A percentile compares a stretch with the other conserved stretches of the same genome.
These are phyloP conservation scores for Dothideomycetes sp. DNA, from an alignment of 2,329 filamentous ascomycete species.

Conservation along the genomic window DNA sequence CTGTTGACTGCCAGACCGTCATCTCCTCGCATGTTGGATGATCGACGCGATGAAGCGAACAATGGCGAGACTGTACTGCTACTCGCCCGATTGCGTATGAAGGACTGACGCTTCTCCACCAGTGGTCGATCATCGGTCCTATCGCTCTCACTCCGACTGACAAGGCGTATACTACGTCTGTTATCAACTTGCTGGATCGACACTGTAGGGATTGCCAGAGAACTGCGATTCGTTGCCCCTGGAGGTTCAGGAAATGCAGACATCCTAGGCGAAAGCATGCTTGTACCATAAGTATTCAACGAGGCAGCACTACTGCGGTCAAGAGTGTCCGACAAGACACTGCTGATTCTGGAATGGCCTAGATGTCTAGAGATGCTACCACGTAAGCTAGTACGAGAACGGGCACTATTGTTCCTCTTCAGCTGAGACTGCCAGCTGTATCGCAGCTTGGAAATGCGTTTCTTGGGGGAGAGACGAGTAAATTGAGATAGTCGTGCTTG, in stretches of 20 bases:
- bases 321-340: constrained; percentile 17
- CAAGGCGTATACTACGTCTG: constrained; percentile 28
- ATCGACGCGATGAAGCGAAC: constrained; percentile 21
- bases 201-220: constrained; percentile 14
- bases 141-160: constrained; percentile 24
- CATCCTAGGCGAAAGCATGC: constrained; percentile 26
- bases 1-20: constrained; percentile 1
- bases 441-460: constrained; percentile 18
- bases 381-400: constrained; percentile 14
- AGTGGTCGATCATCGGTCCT: constrained; percentile 23
- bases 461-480: constrained; percentile 18
- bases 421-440: constrained; percentile 8
- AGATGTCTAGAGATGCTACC: constrained; percentile 13
- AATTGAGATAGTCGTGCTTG: constrained; percentile 18
- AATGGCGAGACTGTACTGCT: constrained; percentile 25
- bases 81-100: constrained; percentile 29
- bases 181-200: constrained; percentile 22
- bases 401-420: constrained; percentile 13
- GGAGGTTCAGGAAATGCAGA: constrained; percentile 26
- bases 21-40: constrained; percentile 4
- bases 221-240: constrained; percentile 14
- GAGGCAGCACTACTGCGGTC: constrained; percentile 25
- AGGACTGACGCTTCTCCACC: constrained; percentile 30
- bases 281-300: constrained; percentile 26
- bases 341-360: constrained; percentile 10